A percentile compares a stretch with the other conserved stretches of the same genome.
Conservation (phyloP, 139 green algal genomes). For the Micractinium sp. region DNA sequence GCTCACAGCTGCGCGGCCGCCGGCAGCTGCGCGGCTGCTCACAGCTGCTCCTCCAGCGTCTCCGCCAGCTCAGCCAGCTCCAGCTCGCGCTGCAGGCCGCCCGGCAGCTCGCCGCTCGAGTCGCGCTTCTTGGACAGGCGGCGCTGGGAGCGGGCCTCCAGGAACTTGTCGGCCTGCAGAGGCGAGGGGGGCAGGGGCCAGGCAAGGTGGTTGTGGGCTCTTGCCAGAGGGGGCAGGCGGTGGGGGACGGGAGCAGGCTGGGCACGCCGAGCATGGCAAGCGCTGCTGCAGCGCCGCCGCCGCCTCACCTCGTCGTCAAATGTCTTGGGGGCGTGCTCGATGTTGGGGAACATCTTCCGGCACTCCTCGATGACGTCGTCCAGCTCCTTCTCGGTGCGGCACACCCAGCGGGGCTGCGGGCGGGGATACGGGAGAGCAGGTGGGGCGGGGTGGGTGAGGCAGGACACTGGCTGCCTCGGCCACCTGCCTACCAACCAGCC, state of each 20-base stretch:
- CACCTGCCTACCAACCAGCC: background rate
- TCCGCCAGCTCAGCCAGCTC: background rate
- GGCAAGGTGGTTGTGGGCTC: no score
- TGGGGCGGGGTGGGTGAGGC: background rate
- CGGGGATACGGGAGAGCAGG: background rate
- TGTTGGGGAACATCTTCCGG: background rate
- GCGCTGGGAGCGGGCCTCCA: background rate
- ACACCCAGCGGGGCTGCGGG: background rate
- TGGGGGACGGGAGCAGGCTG: background rate
- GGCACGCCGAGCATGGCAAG: no score
- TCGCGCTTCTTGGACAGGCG: background rate
- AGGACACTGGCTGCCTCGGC: background rate
- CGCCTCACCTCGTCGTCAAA: background rate
- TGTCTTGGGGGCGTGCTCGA: background rate
- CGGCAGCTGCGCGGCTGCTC: no score
- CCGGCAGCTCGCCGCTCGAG: background rate
- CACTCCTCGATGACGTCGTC: background rate
- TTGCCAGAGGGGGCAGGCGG: no score
- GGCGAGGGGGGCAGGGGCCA: background rate
- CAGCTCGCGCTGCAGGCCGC: background rate
- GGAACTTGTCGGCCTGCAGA: background rate
- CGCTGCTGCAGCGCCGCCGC: background rate
- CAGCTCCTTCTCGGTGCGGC: background rate
- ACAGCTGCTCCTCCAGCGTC: background rate
- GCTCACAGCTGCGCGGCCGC: slow-evolving; percentile 6